Conservation (phyloP, 1,139 yeast genomes). For the Geotrichum reessii region DNA sequence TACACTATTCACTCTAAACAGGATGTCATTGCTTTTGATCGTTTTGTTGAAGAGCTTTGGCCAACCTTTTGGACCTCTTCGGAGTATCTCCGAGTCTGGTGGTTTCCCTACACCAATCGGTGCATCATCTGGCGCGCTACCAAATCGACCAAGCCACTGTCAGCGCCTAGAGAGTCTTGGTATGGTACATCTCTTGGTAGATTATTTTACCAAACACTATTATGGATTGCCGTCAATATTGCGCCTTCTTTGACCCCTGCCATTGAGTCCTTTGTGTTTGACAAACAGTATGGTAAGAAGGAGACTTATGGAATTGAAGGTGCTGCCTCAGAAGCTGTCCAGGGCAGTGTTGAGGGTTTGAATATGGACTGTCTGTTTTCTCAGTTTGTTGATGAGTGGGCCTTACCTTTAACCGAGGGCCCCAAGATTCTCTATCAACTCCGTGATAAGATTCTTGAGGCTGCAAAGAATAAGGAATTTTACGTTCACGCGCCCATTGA, state of each 20-base stretch:
- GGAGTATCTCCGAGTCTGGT: conserved; percentile 93
- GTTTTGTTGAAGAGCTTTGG: conserved; percentile 55
- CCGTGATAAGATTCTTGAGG: conserved; percentile 55
- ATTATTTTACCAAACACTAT: conserved; percentile 65
- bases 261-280: conserved; percentile 78
- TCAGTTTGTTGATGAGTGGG: conserved; percentile 96
- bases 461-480: conserved; percentile 55
- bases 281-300: conserved; percentile 68
- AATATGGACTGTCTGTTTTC: conserved; percentile 94
- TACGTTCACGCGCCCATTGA: conserved; percentile 95
- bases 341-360: conserved; percentile 68
- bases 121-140: conserved; percentile 89
- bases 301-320: conserved; percentile 53
- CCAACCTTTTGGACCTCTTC: conserved; percentile 70
- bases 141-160: conserved; percentile 57
- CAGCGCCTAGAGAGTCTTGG: conserved; percentile 73
- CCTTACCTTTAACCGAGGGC: conserved; percentile 76
- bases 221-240: conserved; percentile 73
- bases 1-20: conserved; percentile 77
- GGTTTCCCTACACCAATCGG: conserved; percentile 89
- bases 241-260: conserved; percentile 72
- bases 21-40: conserved; percentile 72
- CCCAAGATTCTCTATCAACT: conserved; percentile 62
- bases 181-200: conserved; percentile 79
- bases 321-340: conserved; percentile 63